Conservation (phyloP, 2,329 filamentous ascomycete species). For the Calycina marina region DNA sequence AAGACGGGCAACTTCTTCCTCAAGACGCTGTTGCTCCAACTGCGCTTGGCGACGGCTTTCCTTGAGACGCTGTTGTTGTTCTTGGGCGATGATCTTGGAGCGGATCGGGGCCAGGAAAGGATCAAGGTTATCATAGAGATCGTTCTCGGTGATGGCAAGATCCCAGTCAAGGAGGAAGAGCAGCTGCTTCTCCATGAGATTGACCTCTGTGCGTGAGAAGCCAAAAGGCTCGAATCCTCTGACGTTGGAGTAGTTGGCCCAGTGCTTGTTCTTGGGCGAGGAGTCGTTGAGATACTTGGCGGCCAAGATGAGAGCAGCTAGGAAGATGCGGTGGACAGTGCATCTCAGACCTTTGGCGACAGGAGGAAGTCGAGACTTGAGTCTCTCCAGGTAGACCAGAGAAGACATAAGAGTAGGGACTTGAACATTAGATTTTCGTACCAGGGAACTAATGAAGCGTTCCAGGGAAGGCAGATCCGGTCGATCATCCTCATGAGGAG, state of each 20-base stretch:
- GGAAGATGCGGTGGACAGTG: constrained; percentile 94
- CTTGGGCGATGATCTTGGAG: constrained; percentile 28
- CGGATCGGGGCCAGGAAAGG: constrained; percentile 80
- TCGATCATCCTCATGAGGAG: constrained; percentile 27
- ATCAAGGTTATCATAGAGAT: constrained; percentile 78
- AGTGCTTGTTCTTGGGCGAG: constrained; percentile 99
- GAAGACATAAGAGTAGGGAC: constrained; percentile 95
- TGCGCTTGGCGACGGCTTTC: constrained; percentile 12
- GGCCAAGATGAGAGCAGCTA: constrained; percentile 70
- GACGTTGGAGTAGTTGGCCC: constrained; percentile 83
- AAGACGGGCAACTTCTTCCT: constrained; percentile 12
- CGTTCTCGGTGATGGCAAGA: constrained; percentile 67
- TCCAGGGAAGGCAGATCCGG: constrained; percentile 60
- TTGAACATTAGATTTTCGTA: constrained; percentile 88
- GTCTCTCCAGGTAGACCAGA: constrained; percentile 77
- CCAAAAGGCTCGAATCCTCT: constrained; percentile 54
- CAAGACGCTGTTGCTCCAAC: constrained; percentile 10
- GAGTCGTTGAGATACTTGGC: constrained; percentile 99
- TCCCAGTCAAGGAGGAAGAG: constrained; percentile 94
- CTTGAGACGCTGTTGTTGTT: constrained; percentile 12
- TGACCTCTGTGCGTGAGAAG: constrained; percentile 90
- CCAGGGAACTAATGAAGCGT: constrained; percentile 81
- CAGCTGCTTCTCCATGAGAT: constrained; percentile 98
- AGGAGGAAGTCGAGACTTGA: constrained; percentile 74
- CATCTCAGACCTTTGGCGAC: constrained; percentile 94